Base-by-base conservation (phyloP, 176 grass and related monocot species). In the Aegilops umbellulata region DNA sequence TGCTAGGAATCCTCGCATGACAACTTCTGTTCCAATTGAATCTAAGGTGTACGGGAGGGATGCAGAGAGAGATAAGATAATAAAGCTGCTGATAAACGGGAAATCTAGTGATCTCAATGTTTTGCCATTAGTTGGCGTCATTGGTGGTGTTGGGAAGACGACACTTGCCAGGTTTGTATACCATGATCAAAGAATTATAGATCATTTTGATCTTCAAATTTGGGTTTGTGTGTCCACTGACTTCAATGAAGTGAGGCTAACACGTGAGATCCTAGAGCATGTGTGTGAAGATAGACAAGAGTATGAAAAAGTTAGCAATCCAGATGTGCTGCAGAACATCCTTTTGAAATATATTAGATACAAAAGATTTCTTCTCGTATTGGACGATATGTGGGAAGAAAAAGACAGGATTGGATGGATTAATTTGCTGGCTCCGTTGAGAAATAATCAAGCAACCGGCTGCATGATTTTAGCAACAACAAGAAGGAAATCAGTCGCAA, bases 131-230 rank as follows among this genome's bases (percentile, higher is more conserved):
- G 81, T 89, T 64, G 82, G 86, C 58, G 32, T 1, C 80, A 71
- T 38, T 88, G 86, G 86, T 6, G 86, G 87, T 10, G 36, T 89
- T 73, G 87, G 87, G 36, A 89, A 89, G 47, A 89, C 87, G 4
- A 80, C 65, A 0, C 81, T 89, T 30, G 74, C 74, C 10, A 74
- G 64, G 47, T 61, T 20, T 72, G 63, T 89, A 15, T 89, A 72
- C 26, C 41, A 22, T 64, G 69, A 89, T 72, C 3, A 62, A 26
- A 84, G 49, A 85, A 78, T 84, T 49, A 66, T 2, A 44, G 8
- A 64, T 2, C 72, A 76, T 31, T 85, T 74, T 38, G 87, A 89
- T 69, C 7, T 89, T 36, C 17, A n/a, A 64, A 85, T 89, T 2
- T 89, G 87, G 82, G 5, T 80, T 41, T 80, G 75, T 78, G 74